phyloP scores from a whole-genome alignment of 2,329 filamentous ascomycete genomes.

The Didymosphaeria variabile region DNA sequence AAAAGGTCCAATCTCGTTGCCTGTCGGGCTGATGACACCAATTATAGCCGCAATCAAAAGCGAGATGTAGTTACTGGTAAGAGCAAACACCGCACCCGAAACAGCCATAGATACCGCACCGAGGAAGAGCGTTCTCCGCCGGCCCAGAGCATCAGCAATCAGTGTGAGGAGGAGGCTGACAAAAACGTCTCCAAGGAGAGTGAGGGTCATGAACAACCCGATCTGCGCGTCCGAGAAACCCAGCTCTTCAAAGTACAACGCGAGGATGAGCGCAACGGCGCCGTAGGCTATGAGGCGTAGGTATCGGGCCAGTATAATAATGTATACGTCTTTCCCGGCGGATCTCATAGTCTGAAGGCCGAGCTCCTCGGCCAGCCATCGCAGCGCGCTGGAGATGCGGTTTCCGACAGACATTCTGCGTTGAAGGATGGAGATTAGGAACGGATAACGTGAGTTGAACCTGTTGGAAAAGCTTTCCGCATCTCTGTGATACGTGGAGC shows the following conservation, averaged over 20 bases:
- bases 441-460: not conserved
- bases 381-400: constrained; percentile 17
- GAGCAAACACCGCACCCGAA: constrained; percentile 48
- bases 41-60: constrained; percentile 48
- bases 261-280: constrained; percentile 47
- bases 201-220: constrained; percentile 53
- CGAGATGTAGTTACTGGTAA: constrained; percentile 39
- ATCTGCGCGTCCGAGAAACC: constrained; percentile 48
- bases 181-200: constrained; percentile 49
- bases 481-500: not conserved
- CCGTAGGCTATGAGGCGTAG: constrained; percentile 51
- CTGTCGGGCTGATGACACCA: constrained; percentile 51
- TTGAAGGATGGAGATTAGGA: not conserved
- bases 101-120: constrained; percentile 48
- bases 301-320: constrained; percentile 48
- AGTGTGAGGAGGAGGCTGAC: constrained; percentile 50
- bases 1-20: constrained; percentile 54
- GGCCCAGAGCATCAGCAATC: constrained; percentile 47
- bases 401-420: constrained; percentile 26
- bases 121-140: constrained; percentile 43
- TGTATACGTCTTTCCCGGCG: constrained; percentile 41
- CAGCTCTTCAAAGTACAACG: constrained; percentile 46
- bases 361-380: constrained; percentile 40
- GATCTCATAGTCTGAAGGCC: constrained; percentile 40
- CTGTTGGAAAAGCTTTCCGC: not conserved